phyloP scores from a whole-genome alignment of 768 basidiomycete species.

The Mrakia gelida region DNA sequence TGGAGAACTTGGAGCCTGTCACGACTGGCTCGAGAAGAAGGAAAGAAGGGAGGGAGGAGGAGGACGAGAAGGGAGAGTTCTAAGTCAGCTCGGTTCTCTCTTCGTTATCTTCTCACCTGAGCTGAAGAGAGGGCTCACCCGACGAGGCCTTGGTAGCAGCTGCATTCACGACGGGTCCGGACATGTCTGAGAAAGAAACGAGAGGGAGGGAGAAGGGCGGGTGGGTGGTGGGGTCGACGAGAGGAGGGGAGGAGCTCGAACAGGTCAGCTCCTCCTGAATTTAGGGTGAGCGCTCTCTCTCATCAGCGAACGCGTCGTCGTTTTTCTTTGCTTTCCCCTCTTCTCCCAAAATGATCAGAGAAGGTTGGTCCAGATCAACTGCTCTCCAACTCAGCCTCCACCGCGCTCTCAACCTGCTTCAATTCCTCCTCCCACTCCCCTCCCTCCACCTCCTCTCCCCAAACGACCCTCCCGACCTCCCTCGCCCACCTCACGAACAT shows the following conservation, averaged over 20 bases:
- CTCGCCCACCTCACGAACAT: slow-evolving; percentile 23
- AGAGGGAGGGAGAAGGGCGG: background rate
- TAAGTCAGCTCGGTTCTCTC: background rate
- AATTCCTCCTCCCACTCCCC: slow-evolving; percentile 7
- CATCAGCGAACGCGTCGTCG: too few relatives aligned
- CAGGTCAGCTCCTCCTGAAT: too few relatives aligned
- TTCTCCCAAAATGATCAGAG: too few relatives aligned
- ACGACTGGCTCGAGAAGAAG: slow-evolving; percentile 48
- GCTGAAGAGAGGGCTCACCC: background rate
- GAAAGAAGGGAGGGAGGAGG: background rate
- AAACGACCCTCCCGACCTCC: slow-evolving; percentile 1
- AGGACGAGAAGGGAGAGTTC: background rate
- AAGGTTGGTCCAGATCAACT: too few relatives aligned
- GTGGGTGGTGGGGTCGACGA: background rate
- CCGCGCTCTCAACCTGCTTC: background rate
- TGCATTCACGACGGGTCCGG: slow-evolving; percentile 7
- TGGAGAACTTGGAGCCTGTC: slow-evolving; percentile 66
- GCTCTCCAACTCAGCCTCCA: background rate
- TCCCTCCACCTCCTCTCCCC: slow-evolving; percentile 1
- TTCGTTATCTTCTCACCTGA: background rate
- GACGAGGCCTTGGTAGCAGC: background rate
- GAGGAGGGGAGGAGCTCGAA: too few relatives aligned
- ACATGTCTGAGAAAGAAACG: background rate
- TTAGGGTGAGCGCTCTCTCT: too few relatives aligned
- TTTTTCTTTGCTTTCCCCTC: too few relatives aligned